Evolutionary conservation across 371 early-diverging fungal species (phyloP), one percentile per base, ranked within the genome.

Genomic region (Mucor indicus): DNA sequence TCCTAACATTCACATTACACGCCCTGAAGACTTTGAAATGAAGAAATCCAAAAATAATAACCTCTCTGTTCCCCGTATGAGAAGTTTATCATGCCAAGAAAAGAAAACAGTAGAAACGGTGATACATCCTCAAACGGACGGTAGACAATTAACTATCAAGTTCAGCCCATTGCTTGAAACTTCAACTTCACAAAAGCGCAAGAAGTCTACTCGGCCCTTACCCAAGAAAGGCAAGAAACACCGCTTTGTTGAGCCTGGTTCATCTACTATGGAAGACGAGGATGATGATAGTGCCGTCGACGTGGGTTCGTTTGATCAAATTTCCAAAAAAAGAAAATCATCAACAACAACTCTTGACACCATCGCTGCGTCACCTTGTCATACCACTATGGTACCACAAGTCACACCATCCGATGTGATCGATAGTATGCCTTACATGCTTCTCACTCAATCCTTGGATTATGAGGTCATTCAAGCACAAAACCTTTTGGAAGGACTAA

Each of bases 1-100:
- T 31, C 60, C 60, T 10, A 54, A 42, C 17, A 60, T 60, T 11
- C 50, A 49, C 16, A 62, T 62, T 48, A 62, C 57, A 12, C 37
- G 56, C 20, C 65, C 65, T n/a, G 54, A 53, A 38, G 65, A 64
- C 33, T 64, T 53, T 31, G 53, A 60, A 19, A 36, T 31, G 7
- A 60, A 60, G 24, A 60, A 54, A 6, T 16, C 17, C 20, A 1
- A 21, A 3, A 32, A 15, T 13, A 13, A 11, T 7, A 22, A n/a
- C 8, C 20, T 49, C 5, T 44, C 44, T 24, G 59, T 53, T 13
- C 54, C 54, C 3, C 30, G 60, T 12, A 53, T 46, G 19, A 39
- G 60, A 39, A 53, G 41, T 15, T 49, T 50, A 45, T 42, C 49
- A 13, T 23, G 36, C 6, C 60, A 54, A 38, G 60, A 54, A 29